Conservation (phyloP, 345 rosid genomes). For the Syzygium jambos region DNA sequence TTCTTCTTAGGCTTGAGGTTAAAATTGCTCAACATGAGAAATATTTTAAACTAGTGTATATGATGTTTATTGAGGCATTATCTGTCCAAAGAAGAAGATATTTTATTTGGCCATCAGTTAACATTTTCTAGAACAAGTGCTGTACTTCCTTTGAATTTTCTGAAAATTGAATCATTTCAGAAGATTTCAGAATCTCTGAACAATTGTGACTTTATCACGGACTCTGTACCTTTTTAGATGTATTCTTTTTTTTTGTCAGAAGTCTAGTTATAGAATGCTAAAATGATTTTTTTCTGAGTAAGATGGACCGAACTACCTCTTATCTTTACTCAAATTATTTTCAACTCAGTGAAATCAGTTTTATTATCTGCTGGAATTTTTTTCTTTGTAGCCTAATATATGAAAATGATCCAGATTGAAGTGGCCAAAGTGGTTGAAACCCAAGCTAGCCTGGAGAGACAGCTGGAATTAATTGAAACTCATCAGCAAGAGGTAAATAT, state of each 20-base stretch:
- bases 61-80: not conserved
- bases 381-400: not conserved
- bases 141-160: not conserved
- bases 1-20: slow-evolving; percentile 97
- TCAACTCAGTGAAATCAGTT: not conserved
- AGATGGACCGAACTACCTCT: not conserved
- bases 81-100: not conserved
- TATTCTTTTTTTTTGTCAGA: not conserved
- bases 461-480: slow-evolving; percentile 90
- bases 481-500: slow-evolving; percentile 86
- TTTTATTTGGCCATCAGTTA: not conserved
- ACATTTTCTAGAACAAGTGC: not conserved
- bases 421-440: slow-evolving; percentile 97
- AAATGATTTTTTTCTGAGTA: not conserved
- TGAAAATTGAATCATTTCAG: not conserved
- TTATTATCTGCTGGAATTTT: not conserved
- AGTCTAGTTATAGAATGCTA: not conserved
- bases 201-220: not conserved
- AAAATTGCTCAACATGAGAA: slow-evolving; percentile 9
- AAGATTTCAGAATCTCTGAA: not conserved
- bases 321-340: not conserved
- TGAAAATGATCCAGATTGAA: slow-evolving; percentile 48
- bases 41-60: not conserved
- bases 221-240: not conserved
- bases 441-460: slow-evolving; percentile 73